A percentile compares a stretch with the other conserved stretches of the same genome.
phyloP scores from a whole-genome alignment of 257 asterid species.

The Solanum piurae region DNA sequence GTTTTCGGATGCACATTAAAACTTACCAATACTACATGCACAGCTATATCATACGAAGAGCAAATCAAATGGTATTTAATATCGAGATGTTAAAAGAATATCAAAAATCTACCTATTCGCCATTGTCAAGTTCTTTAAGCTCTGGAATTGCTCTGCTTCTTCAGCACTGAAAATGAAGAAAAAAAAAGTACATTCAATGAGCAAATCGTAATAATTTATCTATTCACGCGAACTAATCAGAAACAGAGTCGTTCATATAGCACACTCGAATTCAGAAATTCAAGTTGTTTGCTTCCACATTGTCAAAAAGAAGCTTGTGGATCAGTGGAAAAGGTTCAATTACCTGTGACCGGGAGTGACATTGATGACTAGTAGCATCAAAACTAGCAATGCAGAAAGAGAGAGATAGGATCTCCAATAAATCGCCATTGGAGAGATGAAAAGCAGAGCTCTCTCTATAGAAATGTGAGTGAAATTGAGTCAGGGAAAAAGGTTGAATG shows the following conservation, averaged over 20 bases:
- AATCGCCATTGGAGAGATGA: slow-evolving; percentile 33
- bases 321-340: background rate
- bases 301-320: background rate
- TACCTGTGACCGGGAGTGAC: slow-evolving; percentile 41
- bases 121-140: slow-evolving; percentile 41
- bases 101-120: slow-evolving; percentile 26
- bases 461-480: slow-evolving; percentile 6
- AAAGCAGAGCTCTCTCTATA: background rate
- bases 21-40: background rate
- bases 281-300: background rate
- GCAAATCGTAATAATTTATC: background rate
- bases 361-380: slow-evolving; percentile 17
- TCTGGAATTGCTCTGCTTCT: slow-evolving; percentile 18
- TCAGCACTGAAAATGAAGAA: slow-evolving; percentile 13
- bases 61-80: background rate
- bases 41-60: background rate
- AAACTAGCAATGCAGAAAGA: slow-evolving; percentile 22
- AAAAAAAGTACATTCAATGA: background rate
- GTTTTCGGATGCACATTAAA: background rate
- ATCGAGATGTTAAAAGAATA: background rate
- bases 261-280: background rate
- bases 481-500: slow-evolving; percentile 22
- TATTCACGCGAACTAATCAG: background rate
- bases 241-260: background rate
- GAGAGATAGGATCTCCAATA: slow-evolving; percentile 5